phyloP scores from a whole-genome alignment of 345 rosid genomes.

The Pugionium cornutum region DNA sequence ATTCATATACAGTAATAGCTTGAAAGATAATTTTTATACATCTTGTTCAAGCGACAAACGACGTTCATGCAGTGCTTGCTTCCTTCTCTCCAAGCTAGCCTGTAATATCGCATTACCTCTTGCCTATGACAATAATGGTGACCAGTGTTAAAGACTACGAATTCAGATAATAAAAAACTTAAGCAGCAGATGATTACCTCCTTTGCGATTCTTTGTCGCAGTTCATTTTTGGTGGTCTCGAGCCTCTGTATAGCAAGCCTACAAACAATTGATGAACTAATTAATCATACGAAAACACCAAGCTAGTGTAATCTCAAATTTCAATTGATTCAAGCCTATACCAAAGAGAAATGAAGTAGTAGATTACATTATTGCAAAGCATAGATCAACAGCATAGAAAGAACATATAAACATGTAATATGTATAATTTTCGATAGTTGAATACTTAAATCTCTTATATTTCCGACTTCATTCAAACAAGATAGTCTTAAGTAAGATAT shows the following conservation, averaged over 20 bases:
- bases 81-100: constrained; percentile 96
- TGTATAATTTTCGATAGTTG: constrained; percentile 1
- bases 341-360: constrained; percentile 12
- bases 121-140: constrained; percentile 53
- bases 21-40: constrained; percentile 48
- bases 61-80: constrained; percentile 97
- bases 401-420: neutral
- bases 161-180: constrained; percentile 5
- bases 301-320: constrained; percentile 7
- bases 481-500: neutral
- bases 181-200: constrained; percentile 62
- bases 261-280: constrained; percentile 30
- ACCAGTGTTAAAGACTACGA: constrained; percentile 21
- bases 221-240: constrained; percentile 91
- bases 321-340: constrained; percentile 16
- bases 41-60: constrained; percentile 99
- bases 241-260: constrained; percentile 98
- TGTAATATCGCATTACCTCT: constrained; percentile 97
- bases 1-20: constrained; percentile 6
- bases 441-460: constrained; percentile 6
- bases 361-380: constrained; percentile 9
- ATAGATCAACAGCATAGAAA: constrained; percentile 7
- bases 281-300: constrained; percentile 19
- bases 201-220: constrained; percentile 90
- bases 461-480: constrained; percentile 4